Conservation (phyloP, 2,329 filamentous ascomycete species). For the Aspergillus ruber region DNA sequence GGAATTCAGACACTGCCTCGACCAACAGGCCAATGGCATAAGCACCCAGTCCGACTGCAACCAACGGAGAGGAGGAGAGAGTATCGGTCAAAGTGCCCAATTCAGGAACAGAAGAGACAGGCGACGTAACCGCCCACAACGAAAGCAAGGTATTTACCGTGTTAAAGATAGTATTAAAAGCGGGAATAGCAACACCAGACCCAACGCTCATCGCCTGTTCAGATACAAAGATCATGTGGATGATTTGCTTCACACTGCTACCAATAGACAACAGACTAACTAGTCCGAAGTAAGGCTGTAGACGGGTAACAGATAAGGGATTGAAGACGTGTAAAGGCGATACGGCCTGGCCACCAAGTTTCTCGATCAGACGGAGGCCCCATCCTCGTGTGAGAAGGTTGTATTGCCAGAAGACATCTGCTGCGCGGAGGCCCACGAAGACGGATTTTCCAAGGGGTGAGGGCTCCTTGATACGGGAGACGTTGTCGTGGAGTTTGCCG, state of each 20-base stretch:
- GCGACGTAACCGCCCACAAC: constrained; percentile 34
- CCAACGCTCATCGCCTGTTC: constrained; percentile 4
- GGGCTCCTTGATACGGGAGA: constrained; percentile 3
- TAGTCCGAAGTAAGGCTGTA: constrained; percentile 7
- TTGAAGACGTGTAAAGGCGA: background rate
- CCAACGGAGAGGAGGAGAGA: constrained; percentile 27
- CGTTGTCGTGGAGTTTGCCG: constrained; percentile 7
- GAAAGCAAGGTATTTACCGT: constrained; percentile 51
- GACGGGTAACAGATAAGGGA: background rate
- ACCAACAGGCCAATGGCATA: constrained; percentile 49
- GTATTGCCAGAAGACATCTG: constrained; percentile 5
- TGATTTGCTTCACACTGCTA: constrained; percentile 8
- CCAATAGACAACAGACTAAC: constrained; percentile 5
- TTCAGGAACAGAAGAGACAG: background rate
- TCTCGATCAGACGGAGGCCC: constrained; percentile 32
- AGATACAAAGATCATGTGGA: constrained; percentile 5
- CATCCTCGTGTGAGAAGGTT: constrained; percentile 1
- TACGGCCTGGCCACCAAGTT: constrained; percentile 1
- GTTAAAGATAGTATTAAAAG: constrained; percentile 53
- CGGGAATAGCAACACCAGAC: constrained; percentile 38
- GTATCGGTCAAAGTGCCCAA: constrained; percentile 15
- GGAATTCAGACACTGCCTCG: constrained; percentile 52
- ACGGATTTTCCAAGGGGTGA: constrained; percentile 2
- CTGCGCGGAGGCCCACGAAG: constrained; percentile 6
- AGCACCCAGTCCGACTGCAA: constrained; percentile 39